A percentile compares a stretch with the other conserved stretches of the same genome.
Conservation (phyloP, 164 flowering plant genomes). For the Kalanchoe fedtschenkoi region DNA sequence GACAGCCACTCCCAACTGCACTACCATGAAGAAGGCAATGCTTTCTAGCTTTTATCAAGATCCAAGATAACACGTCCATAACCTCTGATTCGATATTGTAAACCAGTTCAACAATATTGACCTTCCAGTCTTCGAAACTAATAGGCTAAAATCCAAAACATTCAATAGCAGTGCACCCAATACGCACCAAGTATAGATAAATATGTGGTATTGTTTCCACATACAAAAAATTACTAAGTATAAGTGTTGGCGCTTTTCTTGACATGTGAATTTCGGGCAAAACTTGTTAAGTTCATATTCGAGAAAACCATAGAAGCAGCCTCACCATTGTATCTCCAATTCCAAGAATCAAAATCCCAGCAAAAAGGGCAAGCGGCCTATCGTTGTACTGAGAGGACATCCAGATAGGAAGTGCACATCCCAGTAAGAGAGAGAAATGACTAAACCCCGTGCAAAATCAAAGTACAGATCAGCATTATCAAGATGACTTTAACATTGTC, state of each 20-base stretch:
- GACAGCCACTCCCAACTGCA: too few relatives aligned
- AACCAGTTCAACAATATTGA: background rate
- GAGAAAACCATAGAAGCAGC: background rate
- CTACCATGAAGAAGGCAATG: too few relatives aligned
- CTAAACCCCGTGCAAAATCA: conserved; percentile 24
- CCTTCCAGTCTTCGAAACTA: background rate
- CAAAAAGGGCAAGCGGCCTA: conserved; percentile 91
- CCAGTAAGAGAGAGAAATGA: conserved; percentile 91
- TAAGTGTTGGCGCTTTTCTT: background rate
- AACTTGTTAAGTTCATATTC: too few relatives aligned
- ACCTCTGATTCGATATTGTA: background rate
- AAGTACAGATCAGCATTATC: conserved; percentile 8
- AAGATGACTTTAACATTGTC: too few relatives aligned
- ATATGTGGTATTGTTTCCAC: background rate
- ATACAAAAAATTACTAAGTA: too few relatives aligned
- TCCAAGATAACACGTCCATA: background rate
- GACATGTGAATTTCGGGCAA: background rate
- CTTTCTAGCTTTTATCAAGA: background rate
- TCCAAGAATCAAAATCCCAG: conserved; percentile 96
- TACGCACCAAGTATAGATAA: background rate
- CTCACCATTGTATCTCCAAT: conserved; percentile 98
- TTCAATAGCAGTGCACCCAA: too few relatives aligned
- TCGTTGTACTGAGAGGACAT: conserved; percentile 80
- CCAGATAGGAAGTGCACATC: conserved; percentile 99
- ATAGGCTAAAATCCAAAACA: too few relatives aligned